Evolutionary conservation across 179 eudicot species (phyloP), one percentile per base, ranked within the genome.

Genomic region (Heliamphora pulchella): DNA sequence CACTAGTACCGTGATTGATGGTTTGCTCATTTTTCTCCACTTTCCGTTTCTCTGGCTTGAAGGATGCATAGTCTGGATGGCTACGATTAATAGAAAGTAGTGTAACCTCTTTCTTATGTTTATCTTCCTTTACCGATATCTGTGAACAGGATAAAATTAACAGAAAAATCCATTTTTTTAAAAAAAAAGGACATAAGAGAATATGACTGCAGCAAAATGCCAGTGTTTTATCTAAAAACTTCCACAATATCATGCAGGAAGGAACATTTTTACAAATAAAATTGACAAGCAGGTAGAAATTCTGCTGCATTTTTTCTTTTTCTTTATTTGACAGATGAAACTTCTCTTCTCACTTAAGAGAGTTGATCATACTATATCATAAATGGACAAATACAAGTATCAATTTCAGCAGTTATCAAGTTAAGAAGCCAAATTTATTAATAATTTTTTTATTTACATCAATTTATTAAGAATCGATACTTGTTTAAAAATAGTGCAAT

Each of bases 91-190:
- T 87, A 69, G 97, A 81, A 81, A 86, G 8, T 31, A 96, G 86
- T 14, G 81, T 87, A 61, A 86, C 89, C 89, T 94, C 99, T 84
- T 96, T 96, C 87, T 94, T 96, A 84, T 94, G 87, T 75, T 94
- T 96, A 82, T 94, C 97, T 87, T 96, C 99, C 86, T 94, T 96
- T 7, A 86, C 90, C 20, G 95, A 85, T 76, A 96, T 96, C 99
- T 96, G 93, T 79, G 14, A 31, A 79, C 46, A 53, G 41, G 55
- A 72, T 80, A 61, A 82, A 51, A 73, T 78, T 14, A 78, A 61
- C 74, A 54, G 48, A 44, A 57, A 65, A 41, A 79, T 22, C 5
- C 10, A n/a, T 20, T 20, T 20, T 20, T 20, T 20, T 20, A 43
- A 65, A 66, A 41, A 67, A 41, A 81, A 70, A n/a, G 8, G 15